Evolutionary conservation across 805 yeast species (phyloP).

Genomic region (Ogataea thermomethanolica): DNA sequence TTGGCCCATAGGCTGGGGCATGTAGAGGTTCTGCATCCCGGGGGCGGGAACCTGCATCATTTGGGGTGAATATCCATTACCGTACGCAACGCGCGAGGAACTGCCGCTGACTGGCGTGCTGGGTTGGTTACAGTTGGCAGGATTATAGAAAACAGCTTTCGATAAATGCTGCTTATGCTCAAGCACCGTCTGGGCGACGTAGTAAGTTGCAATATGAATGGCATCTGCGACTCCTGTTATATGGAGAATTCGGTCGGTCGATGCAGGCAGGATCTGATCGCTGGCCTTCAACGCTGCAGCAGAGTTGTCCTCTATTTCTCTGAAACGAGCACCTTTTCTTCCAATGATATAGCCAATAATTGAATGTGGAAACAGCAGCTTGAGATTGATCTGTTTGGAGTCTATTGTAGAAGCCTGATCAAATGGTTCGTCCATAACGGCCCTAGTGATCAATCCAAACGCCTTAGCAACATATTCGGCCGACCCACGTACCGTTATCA

Average conservation of each 20-base stretch:
- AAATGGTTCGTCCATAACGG: conserved; percentile 63
- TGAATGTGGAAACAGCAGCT: conserved; percentile 70
- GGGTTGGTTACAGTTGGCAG: conserved; percentile 40
- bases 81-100: conserved; percentile 4
- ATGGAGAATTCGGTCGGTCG: conserved; percentile 71
- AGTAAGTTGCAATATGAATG: conserved; percentile 76
- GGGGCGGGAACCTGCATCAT: conserved; percentile 28
- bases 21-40: conserved; percentile 25
- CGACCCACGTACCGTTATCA: conserved; percentile 68
- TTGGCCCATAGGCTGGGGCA: conserved; percentile 15
- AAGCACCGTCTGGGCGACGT: conserved; percentile 62
- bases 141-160: conserved; percentile 58
- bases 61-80: conserved; percentile 18
- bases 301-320: conserved; percentile 78
- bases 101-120: conserved; percentile 24
- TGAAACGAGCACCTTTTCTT: conserved; percentile 64
- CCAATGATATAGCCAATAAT: conserved; percentile 82
- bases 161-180: conserved; percentile 57
- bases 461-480: conserved; percentile 80
- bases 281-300: conserved; percentile 76
- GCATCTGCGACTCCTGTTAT: conserved; percentile 84
- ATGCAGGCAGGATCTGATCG: conserved; percentile 64
- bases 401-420: conserved; percentile 56
- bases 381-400: conserved; percentile 53
- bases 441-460: conserved; percentile 67